Base-by-base conservation (phyloP, 2,329 filamentous ascomycete species). In the Cladorrhinum sp. region DNA sequence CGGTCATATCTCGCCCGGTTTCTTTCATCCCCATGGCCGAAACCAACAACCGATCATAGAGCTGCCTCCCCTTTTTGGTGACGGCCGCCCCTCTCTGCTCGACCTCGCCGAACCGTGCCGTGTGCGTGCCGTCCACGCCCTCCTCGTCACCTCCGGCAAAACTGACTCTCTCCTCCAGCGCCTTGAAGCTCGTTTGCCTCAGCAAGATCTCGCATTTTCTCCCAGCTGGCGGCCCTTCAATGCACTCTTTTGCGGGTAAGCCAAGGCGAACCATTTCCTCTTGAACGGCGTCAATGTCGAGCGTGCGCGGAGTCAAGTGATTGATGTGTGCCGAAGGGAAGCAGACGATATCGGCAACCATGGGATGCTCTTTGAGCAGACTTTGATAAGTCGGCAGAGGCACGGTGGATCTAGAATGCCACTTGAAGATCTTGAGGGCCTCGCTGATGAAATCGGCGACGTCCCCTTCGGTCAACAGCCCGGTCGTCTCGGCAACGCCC, bases 141-240 rank as follows among this genome's bases (percentile, higher is more conserved):
- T 42, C 26, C 16, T 21, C 24, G 14, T 10, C 24, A 2, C 21
- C 53, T 6, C 68, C 67, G 0, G 60, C 64, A 61, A 83, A 83
- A 1, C 70, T 69, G 2, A 83, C 76, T 0, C 69, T 69, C 65
- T 84, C 81, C 56, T 82, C 76, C 0, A 83, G 66, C 0, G 81
- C 81, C 1, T 78, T 70, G 60, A 84, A 84, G 60, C 82, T 84
- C 0, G 82, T 83, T 62, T 84, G 82, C 0, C 81, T 74, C 7
- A 84, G 69, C 1, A 84, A 72, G 5, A 84, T 79, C 0, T 76
- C 76, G 26, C 75, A 81, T 1, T 63, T 58, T 2, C 80, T 71
- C 1, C 62, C 59, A 3, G 10, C 46, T 0, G 81, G 81, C 0
- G 82, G 81, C 0, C 82, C 82, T 61, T 84, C 82, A 18, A 84